These are phyloP conservation scores for Cyclanthera cordifolia DNA, from an alignment of 306 rosid species.

Conservation along the genomic window DNA sequence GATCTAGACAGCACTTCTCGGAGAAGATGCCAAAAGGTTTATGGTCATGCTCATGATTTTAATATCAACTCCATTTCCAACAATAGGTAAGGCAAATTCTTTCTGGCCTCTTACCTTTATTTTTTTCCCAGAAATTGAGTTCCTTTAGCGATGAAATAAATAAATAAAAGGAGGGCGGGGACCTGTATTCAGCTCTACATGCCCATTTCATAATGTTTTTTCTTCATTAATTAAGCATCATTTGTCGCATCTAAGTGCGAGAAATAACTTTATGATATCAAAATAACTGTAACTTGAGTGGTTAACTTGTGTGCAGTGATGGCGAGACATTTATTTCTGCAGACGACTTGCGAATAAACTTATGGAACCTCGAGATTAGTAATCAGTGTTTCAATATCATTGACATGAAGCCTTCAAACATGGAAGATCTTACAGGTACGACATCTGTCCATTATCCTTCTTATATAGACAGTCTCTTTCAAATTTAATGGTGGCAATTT, in stretches of 20 bases:
- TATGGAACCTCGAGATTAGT: conserved; percentile 64
- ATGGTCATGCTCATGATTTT: conserved; percentile 54
- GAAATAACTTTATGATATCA: background rate
- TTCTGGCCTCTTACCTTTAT: background rate
- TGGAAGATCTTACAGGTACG: conserved; percentile 65
- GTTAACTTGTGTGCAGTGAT: conserved; percentile 37
- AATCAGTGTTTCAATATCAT: conserved; percentile 58
- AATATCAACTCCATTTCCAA: conserved; percentile 64
- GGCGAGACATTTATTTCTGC: conserved; percentile 67
- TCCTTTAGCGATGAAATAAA: background rate
- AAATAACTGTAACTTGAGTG: conserved; percentile 14
- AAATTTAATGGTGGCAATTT: background rate
- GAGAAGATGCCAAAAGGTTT: conserved; percentile 49
- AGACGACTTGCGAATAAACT: conserved; percentile 61
- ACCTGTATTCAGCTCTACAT: background rate
- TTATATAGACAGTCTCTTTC: conserved; percentile 9
- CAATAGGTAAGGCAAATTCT: conserved; percentile 61
- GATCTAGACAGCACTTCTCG: conserved; percentile 27
- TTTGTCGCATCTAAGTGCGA: background rate
- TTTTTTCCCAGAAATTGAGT: background rate
- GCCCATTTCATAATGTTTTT: background rate
- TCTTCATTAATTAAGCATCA: no score
- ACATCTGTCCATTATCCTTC: conserved; percentile 1
- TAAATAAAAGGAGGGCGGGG: background rate
- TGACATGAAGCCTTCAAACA: conserved; percentile 55